A percentile compares a stretch with the other conserved stretches of the same genome.
phyloP scores from a whole-genome alignment of 2,329 filamentous ascomycete species.

The Sporothrix brasiliensis region DNA sequence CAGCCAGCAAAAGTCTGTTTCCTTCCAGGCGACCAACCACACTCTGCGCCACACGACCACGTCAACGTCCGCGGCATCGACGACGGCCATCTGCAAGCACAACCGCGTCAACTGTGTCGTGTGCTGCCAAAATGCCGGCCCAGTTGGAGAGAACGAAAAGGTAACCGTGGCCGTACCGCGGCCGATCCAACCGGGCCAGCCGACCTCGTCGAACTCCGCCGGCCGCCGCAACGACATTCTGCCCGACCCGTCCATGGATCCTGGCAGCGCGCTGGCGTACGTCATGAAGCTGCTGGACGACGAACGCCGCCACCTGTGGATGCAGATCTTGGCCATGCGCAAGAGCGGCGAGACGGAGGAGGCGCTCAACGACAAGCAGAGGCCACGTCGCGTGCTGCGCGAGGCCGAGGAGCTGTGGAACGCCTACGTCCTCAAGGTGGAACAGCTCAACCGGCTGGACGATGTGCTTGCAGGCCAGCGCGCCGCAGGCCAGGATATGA shows the following conservation, averaged over 20 bases:
- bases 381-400: conserved; percentile 31
- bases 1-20: conserved; percentile 29
- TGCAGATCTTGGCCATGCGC: conserved; percentile 63
- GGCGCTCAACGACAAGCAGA: conserved; percentile 29
- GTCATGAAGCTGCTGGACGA: conserved; percentile 82
- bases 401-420: conserved; percentile 36
- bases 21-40: conserved; percentile 27
- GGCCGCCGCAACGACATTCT: not conserved
- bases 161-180: conserved; percentile 36
- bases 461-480: conserved; percentile 84
- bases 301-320: conserved; percentile 75
- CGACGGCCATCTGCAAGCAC: conserved; percentile 31
- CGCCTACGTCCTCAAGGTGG: conserved; percentile 36
- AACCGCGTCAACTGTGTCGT: conserved; percentile 36
- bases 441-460: conserved; percentile 61
- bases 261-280: conserved; percentile 73
- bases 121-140: conserved; percentile 34
- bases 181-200: conserved; percentile 21
- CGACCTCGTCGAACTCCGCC: no score
- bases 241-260: conserved; percentile 42
- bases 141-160: conserved; percentile 26
- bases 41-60: conserved; percentile 2
- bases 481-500: conserved; percentile 64
- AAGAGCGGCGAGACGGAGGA: conserved; percentile 24
- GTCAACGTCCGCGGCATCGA: not conserved